Evolutionary conservation across 768 basidiomycete genomes (phyloP), one percentile per base, ranked within the genome.

Genomic region (Pulveroboletus sp.): DNA sequence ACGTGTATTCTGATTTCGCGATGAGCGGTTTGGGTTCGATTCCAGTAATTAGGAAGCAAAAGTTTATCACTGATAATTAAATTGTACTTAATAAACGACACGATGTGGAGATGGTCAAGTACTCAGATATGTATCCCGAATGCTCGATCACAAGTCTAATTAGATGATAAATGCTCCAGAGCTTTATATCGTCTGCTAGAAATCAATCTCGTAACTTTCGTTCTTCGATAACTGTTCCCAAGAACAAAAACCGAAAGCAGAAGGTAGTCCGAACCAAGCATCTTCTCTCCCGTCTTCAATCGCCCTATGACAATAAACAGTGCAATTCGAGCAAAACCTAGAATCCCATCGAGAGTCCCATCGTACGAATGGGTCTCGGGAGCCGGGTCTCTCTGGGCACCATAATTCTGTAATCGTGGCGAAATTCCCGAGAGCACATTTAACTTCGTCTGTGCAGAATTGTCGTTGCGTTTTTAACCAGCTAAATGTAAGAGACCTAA

Each of bases 241-340:
- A 46, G 60, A 50, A 32, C 13, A 20, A 22, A 62, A 50, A 1
- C 60, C 60, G 9, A 63, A 63, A 11, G 60, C 61, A 23, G 52
- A 47, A 2, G 60, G 57, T 2, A 62, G 19, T 11, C 29, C 50
- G n/a, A 39, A 27, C 60, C 60, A 62, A 32, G 57, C 60, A 12
- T 62, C 61, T 32, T 63, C 61, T 39, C 60, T 55, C 19, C 57
- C 60, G 23, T 62, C 60, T 31, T 62, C 60, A 10, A 63, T 63
- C 44, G 63, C 57, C 41, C 60, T 48, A 1, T 63, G 60, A 49
- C 57, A 63, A 43, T 59, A 56, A 24, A 62, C 20, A 51, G 43
- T 52, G 24, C 60, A 62, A 8, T 43, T 47, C 14, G 46, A 22
- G 32, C 60, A 62, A 16, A 62, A 63, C 32, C 60, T 42, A 2